A percentile compares a stretch with the other conserved stretches of the same genome.
phyloP scores from a whole-genome alignment of 495 filamentous ascomycete genomes.

The Staphylotrichum longicolle region DNA sequence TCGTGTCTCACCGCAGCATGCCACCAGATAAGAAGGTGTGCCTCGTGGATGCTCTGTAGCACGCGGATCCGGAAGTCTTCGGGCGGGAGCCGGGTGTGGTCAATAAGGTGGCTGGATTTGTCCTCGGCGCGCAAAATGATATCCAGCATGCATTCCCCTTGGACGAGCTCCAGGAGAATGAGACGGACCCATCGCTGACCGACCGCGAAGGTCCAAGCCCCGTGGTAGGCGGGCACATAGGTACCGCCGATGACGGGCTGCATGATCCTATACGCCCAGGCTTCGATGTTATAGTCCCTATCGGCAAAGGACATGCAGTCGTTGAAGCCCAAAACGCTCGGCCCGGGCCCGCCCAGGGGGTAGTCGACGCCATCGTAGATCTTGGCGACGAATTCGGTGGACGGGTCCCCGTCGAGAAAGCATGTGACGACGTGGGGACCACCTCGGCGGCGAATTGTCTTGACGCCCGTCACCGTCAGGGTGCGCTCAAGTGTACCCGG shows the following conservation, averaged over 20 bases:
- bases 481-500: too few relatives aligned
- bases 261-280: constrained; percentile 7
- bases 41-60: background rate
- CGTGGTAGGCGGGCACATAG: constrained; percentile 1
- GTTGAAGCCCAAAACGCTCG: background rate
- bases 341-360: background rate
- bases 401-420: constrained; percentile 4
- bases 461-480: background rate
- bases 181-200: constrained; percentile 3
- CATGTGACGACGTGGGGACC: constrained; percentile 2
- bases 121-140: background rate
- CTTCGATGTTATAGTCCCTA: constrained; percentile 10
- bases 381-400: constrained; percentile 4
- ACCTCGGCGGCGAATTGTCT: background rate
- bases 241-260: constrained; percentile 2
- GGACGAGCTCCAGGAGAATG: constrained; percentile 4
- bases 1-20: background rate
- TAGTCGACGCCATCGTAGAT: constrained; percentile 11
- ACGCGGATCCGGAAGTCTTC: constrained; percentile 7
- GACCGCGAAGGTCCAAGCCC: background rate
- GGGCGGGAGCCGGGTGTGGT: background rate
- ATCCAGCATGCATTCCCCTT: background rate
- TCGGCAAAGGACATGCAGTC: constrained; percentile 5
- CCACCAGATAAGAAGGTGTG: background rate
- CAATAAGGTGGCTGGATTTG: background rate